Percentiles rank a stretch among this genome's conserved stretches.
Conservation (phyloP, 208 protist species). For the Acanthamoeba lenticulata region DNA sequence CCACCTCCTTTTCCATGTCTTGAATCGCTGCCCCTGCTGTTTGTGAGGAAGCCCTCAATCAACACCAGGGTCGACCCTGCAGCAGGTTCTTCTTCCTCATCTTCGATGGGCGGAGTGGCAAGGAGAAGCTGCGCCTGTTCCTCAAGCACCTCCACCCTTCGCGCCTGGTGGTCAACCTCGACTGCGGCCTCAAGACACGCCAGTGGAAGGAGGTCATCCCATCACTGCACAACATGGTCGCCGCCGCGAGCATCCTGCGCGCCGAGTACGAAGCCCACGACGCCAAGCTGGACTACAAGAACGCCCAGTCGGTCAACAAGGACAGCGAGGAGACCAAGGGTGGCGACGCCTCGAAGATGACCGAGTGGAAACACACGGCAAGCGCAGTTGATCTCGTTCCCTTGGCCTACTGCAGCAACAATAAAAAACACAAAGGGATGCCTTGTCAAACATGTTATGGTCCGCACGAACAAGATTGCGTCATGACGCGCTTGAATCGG, state of each 20-base stretch:
- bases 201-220: conserved; percentile 76
- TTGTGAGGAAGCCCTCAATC: background rate
- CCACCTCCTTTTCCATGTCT: conserved; percentile 4
- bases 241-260: conserved; percentile 49
- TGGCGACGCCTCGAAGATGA: background rate
- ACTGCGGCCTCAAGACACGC: conserved; percentile 92
- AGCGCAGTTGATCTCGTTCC: no score
- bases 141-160: conserved; percentile 75
- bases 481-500: no score
- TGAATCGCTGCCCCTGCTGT: conserved; percentile 30
- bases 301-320: background rate
- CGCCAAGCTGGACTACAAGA: background rate
- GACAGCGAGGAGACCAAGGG: background rate
- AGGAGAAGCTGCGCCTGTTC: conserved; percentile 82
- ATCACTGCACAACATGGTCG: conserved; percentile 73
- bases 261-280: background rate
- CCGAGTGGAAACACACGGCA: no score
- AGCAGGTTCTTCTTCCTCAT: background rate
- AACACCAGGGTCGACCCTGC: background rate
- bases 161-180: conserved; percentile 91
- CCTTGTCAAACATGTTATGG: no score
- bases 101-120: background rate
- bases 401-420: no score
- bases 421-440: no score
- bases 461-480: no score